A percentile compares a stretch with the other conserved stretches of the same genome.
These are phyloP conservation scores for Ceratocystis colombiana DNA, from an alignment of 2,329 filamentous ascomycete genomes.

Conservation along the genomic window DNA sequence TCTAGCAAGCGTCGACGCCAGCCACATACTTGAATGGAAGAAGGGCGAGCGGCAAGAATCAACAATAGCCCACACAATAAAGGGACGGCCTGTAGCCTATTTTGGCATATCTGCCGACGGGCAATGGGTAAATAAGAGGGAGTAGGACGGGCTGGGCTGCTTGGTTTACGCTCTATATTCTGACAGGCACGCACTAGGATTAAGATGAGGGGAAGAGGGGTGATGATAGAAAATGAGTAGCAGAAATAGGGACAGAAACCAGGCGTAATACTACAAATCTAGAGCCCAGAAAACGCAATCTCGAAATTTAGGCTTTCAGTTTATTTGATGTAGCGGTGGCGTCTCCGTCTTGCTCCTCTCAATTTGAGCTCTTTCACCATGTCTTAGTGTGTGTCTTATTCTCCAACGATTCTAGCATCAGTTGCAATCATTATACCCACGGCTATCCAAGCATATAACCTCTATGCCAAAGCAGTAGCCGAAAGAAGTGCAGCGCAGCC, in stretches of 20 bases:
- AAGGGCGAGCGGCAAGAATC: background rate
- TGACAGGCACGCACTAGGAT: background rate
- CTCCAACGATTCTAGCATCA: no score
- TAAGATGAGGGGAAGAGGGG: background rate
- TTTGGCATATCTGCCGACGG: constrained; percentile 4
- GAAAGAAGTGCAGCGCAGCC: background rate
- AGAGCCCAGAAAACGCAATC: no score
- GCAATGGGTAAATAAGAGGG: background rate
- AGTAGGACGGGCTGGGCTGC: background rate
- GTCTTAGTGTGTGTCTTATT: no score
- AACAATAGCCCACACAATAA: background rate
- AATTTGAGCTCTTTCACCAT: no score
- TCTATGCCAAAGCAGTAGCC: background rate
- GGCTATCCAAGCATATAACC: no score
- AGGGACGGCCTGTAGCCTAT: background rate
- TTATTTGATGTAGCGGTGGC: no score
- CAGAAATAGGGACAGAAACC: background rate
- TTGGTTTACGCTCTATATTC: background rate
- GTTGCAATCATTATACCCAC: no score
- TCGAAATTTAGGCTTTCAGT: no score
- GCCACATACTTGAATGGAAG: background rate
- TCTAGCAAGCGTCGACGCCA: background rate
- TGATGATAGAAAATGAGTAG: background rate
- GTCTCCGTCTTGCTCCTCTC: no score
- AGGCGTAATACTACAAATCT: background rate